Evolutionary conservation across 108 stramenopile species (phyloP).

Genomic region (Schizochytrium sp.): DNA sequence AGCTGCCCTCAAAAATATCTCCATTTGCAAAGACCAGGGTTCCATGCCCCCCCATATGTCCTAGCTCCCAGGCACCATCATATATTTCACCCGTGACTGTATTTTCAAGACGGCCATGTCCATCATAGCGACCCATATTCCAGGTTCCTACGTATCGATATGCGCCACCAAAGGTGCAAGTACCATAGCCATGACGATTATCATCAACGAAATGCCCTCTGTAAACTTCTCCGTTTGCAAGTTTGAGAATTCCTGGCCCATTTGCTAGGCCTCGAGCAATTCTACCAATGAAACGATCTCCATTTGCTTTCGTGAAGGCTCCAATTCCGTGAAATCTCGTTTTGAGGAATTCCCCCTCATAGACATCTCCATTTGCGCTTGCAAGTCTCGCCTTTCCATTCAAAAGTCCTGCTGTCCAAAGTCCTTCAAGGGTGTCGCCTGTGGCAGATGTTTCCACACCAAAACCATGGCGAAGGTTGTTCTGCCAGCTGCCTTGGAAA

Average conservation of each 20-base stretch:
- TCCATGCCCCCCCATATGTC: constrained; percentile 90
- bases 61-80: constrained; percentile 87
- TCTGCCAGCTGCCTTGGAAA: constrained; percentile 70
- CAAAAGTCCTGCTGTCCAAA: constrained; percentile 69
- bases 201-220: constrained; percentile 27
- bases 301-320: constrained; percentile 88
- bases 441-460: constrained; percentile 69
- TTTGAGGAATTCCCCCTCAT: constrained; percentile 72
- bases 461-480: constrained; percentile 69
- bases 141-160: constrained; percentile 34
- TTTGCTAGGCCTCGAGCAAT: constrained; percentile 84
- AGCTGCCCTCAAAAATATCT: constrained; percentile 82
- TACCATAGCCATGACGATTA: constrained; percentile 22
- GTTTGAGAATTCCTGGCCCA: constrained; percentile 65
- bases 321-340: constrained; percentile 85
- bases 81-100: constrained; percentile 69
- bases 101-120: constrained; percentile 21
- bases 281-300: constrained; percentile 81
- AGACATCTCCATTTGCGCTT: constrained; percentile 74
- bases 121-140: constrained; percentile 33
- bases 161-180: background rate
- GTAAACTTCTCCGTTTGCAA: background rate
- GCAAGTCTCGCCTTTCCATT: constrained; percentile 73
- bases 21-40: constrained; percentile 85
- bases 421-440: constrained; percentile 75